phyloP scores from a whole-genome alignment of 1,139 yeast genomes.

The Meyerozyma carpophila region DNA sequence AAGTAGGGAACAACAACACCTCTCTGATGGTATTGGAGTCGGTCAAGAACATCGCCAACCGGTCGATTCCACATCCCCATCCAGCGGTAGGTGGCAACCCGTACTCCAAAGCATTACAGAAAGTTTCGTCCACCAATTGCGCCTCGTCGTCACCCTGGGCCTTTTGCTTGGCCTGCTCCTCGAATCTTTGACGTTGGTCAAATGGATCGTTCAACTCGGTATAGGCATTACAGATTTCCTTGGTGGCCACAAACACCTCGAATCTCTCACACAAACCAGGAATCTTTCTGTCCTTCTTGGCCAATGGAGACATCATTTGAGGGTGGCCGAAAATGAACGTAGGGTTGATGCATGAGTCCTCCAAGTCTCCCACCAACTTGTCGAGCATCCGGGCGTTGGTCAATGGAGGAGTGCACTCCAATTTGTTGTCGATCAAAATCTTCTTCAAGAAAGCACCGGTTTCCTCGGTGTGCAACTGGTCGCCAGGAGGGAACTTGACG shows the following conservation, averaged over 20 bases:
- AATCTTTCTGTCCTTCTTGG: constrained; percentile 86
- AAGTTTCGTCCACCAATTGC: constrained; percentile 90
- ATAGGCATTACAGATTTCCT: constrained; percentile 97
- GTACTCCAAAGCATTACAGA: constrained; percentile 96
- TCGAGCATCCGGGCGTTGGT: constrained; percentile 99
- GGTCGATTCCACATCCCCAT: constrained; percentile 99
- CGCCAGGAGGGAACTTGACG: constrained; percentile 94
- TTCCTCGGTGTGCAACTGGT: constrained; percentile 88
- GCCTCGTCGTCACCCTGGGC: constrained; percentile 99
- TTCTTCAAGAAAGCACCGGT: constrained; percentile 87
- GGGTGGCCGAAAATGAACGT: constrained; percentile 98
- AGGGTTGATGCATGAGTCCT: constrained; percentile 92
- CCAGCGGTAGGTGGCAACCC: constrained; percentile 99
- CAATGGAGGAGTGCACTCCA: constrained; percentile 93
- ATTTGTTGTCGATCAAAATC: constrained; percentile 69
- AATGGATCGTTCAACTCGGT: constrained; percentile 99
- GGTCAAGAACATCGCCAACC: constrained; percentile 96
- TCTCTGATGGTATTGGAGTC: constrained; percentile 96
- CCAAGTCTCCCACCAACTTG: constrained; percentile 91
- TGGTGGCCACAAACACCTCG: constrained; percentile 97
- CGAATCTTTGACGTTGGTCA: constrained; percentile 95
- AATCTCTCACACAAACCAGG: constrained; percentile 98
- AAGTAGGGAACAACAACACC: constrained; percentile 95
- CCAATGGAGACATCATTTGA: constrained; percentile 99
- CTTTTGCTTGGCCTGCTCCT: constrained; percentile 98